phyloP scores from a whole-genome alignment of 2,329 filamentous ascomycete species.

The Pestalotiopsis fici region DNA sequence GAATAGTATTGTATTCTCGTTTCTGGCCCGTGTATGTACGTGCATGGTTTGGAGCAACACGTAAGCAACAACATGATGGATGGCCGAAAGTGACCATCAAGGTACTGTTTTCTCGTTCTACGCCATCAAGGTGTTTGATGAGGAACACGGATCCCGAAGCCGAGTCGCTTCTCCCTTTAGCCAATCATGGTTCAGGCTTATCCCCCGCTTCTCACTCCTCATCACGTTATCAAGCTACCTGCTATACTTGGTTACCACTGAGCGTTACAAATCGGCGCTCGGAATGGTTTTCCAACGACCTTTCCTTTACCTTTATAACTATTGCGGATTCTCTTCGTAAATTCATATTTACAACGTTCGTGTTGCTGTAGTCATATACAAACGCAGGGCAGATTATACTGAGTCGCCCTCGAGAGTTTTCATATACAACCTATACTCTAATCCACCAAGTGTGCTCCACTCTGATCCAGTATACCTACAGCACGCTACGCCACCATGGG shows the following conservation, averaged over 20 bases:
- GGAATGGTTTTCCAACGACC: not conserved
- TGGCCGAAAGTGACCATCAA: not conserved
- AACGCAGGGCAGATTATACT: not conserved
- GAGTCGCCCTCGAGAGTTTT: not conserved
- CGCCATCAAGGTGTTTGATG: not conserved
- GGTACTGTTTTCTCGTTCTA: not conserved
- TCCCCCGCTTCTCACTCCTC: not conserved
- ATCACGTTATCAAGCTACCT: not conserved
- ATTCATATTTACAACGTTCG: not conserved
- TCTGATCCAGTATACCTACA: not conserved
- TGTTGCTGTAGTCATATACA: not conserved
- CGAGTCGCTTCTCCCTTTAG: not conserved
- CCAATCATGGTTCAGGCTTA: not conserved
- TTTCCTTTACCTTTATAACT: no score
- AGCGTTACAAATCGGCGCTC: not conserved
- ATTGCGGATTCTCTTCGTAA: not conserved
- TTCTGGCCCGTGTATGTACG: not conserved
- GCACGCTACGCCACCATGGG: slow-evolving; percentile 40
- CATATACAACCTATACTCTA: not conserved
- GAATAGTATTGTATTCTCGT: not conserved
- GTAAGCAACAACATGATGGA: not conserved
- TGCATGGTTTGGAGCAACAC: not conserved
- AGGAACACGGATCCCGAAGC: not conserved
- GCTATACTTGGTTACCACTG: not conserved
- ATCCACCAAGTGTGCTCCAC: not conserved